Evolutionary conservation across 805 yeast genomes (phyloP), one percentile per base, ranked within the genome.

Genomic region (Pichia manshurica): DNA sequence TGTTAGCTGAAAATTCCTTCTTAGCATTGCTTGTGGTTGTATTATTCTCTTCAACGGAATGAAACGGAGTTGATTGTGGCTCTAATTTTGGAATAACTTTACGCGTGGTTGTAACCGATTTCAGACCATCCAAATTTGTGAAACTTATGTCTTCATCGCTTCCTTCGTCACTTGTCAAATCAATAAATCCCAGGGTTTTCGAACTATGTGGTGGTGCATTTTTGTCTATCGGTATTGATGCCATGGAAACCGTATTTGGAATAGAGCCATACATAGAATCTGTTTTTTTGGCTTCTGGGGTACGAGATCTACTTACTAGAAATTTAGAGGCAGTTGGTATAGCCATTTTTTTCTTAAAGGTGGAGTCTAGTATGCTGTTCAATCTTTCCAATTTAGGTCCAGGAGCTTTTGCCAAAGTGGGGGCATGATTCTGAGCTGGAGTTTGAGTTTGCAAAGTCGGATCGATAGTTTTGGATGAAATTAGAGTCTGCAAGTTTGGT

Each of bases 101-200:
- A n/a, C n/a, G n/a, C n/a, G n/a, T n/a, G n/a, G n/a, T n/a, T n/a
- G n/a, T n/a, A n/a, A n/a, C n/a, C n/a, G 38, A 22, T 33, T 22
- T 22, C 17, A 42, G 29, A n/a, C 17, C 10, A 1, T 33, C 28
- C 5, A 41, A 3, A 41, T 28, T 32, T 5, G 37, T 20, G 33
- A 41, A 41, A 20, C 36, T 41, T 6, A 41, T 36, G 20, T 42
- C 42, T 5, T 38, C 46, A 23, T 42, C 46, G 28, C 25, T 28
- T 10, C 28, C 46, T 4, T 42, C 50, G 16, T 42, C 46, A 25
- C 39, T 32, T 4, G 50, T 47, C 23, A 47, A 33, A 23, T 43
- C 39, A 2, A 47, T 39, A 28, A 39, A 37, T 3, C 48, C 44
- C 7, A 34, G 1, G 22, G 19, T 39, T 12, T 1, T n/a, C 17